Evolutionary conservation across 2,329 filamentous ascomycete species (phyloP).

Genomic region (Venturia aucupariae): DNA sequence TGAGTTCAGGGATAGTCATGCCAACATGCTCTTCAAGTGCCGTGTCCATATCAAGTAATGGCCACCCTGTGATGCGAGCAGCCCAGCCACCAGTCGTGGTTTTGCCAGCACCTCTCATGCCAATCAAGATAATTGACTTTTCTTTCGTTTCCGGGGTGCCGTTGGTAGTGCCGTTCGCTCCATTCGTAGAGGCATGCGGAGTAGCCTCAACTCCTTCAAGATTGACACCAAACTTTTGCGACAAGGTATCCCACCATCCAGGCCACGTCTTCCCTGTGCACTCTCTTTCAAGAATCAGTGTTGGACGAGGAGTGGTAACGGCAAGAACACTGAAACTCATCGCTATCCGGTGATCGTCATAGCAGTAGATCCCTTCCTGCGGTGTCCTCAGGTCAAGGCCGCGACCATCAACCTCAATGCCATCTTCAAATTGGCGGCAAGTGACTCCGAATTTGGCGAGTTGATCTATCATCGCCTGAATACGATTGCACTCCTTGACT

Average conservation of each 20-base stretch:
- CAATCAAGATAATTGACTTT: conserved; percentile 83
- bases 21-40: conserved; percentile 69
- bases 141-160: conserved; percentile 27
- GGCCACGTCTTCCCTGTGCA: conserved; percentile 98
- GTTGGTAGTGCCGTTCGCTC: conserved; percentile 27
- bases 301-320: conserved; percentile 58
- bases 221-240: conserved; percentile 64
- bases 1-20: conserved; percentile 77
- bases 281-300: conserved; percentile 77
- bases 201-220: conserved; percentile 64
- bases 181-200: conserved; percentile 26
- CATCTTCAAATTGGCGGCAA: conserved; percentile 84
- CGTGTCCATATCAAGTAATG: conserved; percentile 77
- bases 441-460: conserved; percentile 85
- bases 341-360: conserved; percentile 93
- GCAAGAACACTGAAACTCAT: conserved; percentile 97
- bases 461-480: conserved; percentile 89
- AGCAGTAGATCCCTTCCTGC: conserved; percentile 70
- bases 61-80: conserved; percentile 61
- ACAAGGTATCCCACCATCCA: conserved; percentile 91
- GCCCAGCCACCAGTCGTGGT: conserved; percentile 88
- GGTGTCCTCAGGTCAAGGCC: conserved; percentile 42
- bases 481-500: conserved; percentile 97
- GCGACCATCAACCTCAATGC: conserved; percentile 65
- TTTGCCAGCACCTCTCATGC: conserved; percentile 95